Conservation (phyloP, 163 green algal species). For the Smithsoniella earleae region DNA sequence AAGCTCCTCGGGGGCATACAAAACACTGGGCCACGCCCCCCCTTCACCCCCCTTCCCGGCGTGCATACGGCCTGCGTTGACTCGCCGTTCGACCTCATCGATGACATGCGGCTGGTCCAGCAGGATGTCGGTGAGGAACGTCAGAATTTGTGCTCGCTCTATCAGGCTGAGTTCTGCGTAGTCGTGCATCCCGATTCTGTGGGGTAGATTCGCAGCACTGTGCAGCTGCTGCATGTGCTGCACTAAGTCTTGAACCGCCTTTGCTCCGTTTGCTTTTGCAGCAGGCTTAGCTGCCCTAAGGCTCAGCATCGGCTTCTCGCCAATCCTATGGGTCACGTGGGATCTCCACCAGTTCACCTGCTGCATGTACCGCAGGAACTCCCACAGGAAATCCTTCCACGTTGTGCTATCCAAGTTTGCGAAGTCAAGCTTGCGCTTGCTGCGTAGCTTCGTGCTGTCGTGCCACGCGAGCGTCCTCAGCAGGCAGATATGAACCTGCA, state of each 20-base stretch:
- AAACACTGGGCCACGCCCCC: background rate
- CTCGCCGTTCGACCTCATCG: constrained; percentile 7
- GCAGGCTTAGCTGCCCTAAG: background rate
- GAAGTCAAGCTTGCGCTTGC: constrained; percentile 4
- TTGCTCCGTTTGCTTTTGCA: too few species aligned
- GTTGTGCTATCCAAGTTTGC: constrained; percentile 1
- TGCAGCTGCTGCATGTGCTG: background rate
- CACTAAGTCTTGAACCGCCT: too few species aligned
- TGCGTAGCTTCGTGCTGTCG: constrained; percentile 1
- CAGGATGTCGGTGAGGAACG: background rate
- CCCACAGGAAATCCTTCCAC: constrained; percentile 29
- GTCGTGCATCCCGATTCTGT: constrained; percentile 15
- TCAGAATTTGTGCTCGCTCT: constrained; percentile 4
- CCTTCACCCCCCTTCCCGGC: constrained; percentile 16
- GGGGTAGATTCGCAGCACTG: background rate
- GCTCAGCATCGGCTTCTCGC: constrained; percentile 18
- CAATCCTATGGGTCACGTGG: background rate
- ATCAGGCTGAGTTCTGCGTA: constrained; percentile 6
- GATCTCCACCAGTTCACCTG: background rate
- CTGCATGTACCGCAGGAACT: constrained; percentile 14
- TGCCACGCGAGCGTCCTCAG: constrained; percentile 20
- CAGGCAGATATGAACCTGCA: constrained; percentile 24
- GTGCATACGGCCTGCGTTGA: background rate
- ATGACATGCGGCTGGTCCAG: constrained; percentile 3
- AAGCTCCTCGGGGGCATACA: background rate